Evolutionary conservation across 768 basidiomycete genomes (phyloP), one percentile per base, ranked within the genome.

Genomic region (Suillus hirtellus): DNA sequence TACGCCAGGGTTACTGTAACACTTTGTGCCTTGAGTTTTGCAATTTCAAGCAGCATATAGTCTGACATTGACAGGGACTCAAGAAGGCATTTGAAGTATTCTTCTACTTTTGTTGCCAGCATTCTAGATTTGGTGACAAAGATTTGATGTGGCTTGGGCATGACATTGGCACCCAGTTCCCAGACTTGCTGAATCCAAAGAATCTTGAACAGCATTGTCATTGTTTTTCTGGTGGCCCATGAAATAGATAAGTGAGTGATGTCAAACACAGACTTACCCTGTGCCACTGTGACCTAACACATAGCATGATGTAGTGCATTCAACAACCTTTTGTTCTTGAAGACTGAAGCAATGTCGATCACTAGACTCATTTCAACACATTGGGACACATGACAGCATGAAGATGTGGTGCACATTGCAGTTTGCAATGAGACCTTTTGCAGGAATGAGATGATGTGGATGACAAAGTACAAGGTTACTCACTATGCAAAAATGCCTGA

Each of bases 121-220:
- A 85, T 77, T 19, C 79, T 80, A 2, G 89, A 91, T 67, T 89
- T 86, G 0, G 90, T 91, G 2, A 92, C 83, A 63, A 92, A 92
- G 6, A 92, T 71, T 67, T 92, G 90, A 14, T 87, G 81, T 6
- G 87, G 86, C 67, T 82, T 84, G 1, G 74, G 69, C 46, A 78
- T 71, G 19, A 71, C 75, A 35, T n/a, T 8, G 8, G 70, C 71
- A 24, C 75, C 71, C 21, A 77, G 62, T 50, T 82, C 72, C 74
- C 81, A 87, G 2, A 82, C 78, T 21, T 82, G 76, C 66, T 91
- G 86, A 5, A 89, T 84, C 2, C 83, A 81, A 2, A 90, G 77
- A 81, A 92, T 90, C 71, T 89, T 90, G 79, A 87, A 89, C 1
- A 92, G 76, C 82, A 92, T 89, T 0, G 89, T 87, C 0, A 89